These are phyloP conservation scores for Carex arenaria DNA, from an alignment of 202 grass and related monocot genomes.

Conservation along the genomic window DNA sequence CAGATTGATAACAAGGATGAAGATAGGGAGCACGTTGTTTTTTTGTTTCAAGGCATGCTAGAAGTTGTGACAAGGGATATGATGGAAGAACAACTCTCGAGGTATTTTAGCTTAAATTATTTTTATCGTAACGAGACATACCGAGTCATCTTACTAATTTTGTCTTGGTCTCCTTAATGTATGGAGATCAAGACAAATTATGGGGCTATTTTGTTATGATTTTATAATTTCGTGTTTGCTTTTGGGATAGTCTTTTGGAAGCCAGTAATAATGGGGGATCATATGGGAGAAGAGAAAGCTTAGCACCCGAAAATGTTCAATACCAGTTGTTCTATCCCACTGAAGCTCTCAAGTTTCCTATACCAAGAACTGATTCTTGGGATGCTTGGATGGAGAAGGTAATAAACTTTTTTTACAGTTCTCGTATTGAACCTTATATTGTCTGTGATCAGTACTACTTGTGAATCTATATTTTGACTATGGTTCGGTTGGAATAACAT, in stretches of 20 bases:
- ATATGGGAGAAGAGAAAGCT: slow-evolving; percentile 43
- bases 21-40: slow-evolving; percentile 52
- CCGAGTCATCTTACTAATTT: neutral
- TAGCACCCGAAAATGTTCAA: slow-evolving; percentile 30
- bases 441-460: neutral
- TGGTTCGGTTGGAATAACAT: slow-evolving; percentile 28
- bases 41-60: slow-evolving; percentile 94
- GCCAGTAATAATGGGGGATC: slow-evolving; percentile 64
- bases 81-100: slow-evolving; percentile 56
- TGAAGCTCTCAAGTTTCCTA: slow-evolving; percentile 79
- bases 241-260: slow-evolving; percentile 66
- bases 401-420: neutral
- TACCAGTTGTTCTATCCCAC: slow-evolving; percentile 72
- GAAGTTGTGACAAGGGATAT: slow-evolving; percentile 94
- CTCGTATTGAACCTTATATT: neutral
- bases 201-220: slow-evolving; percentile 14
- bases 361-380: slow-evolving; percentile 36
- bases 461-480: neutral
- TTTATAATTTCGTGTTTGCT: slow-evolving; percentile 27
- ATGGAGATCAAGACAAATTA: neutral
- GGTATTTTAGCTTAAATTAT: slow-evolving; percentile 2
- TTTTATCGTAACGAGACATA: neutral
- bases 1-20: slow-evolving; percentile 56
- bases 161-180: slow-evolving; percentile 5
- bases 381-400: slow-evolving; percentile 90